A percentile compares a stretch with the other conserved stretches of the same genome.
Evolutionary conservation across 148 eudicot species (phyloP).

Genomic region (Camellia japonica): DNA sequence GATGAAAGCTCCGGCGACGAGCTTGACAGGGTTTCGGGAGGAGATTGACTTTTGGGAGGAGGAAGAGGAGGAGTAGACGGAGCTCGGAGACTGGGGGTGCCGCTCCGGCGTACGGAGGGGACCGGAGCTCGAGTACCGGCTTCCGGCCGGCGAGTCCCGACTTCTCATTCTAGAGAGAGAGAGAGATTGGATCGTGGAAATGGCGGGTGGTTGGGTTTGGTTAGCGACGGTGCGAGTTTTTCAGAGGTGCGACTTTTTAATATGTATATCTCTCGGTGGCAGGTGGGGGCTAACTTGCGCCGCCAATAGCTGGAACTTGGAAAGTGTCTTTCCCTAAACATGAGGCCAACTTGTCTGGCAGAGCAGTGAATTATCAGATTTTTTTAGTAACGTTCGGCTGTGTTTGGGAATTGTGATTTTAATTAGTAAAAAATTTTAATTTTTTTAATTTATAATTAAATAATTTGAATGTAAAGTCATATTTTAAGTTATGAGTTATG

Average conservation of each 20-base stretch:
- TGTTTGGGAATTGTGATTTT: too few species aligned
- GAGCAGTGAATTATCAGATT: too few species aligned
- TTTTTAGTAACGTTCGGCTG: too few species aligned
- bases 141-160: conserved; percentile 1
- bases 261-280: neutral
- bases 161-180: conserved; percentile 7
- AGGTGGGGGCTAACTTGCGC: neutral
- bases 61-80: conserved; percentile 35
- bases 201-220: conserved; percentile 27
- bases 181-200: conserved; percentile 1
- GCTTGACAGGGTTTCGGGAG: conserved; percentile 32
- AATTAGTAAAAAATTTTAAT: too few species aligned
- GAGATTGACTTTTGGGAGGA: conserved; percentile 38
- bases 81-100: conserved; percentile 19
- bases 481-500: too few species aligned
- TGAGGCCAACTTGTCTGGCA: too few species aligned
- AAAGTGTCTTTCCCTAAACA: too few species aligned
- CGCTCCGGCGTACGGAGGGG: conserved; percentile 27
- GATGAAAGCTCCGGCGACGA: conserved; percentile 58
- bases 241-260: neutral
- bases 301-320: neutral
- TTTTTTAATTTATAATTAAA: too few species aligned
- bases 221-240: too few species aligned
- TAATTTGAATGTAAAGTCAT: too few species aligned
- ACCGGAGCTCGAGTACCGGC: conserved; percentile 32